These are phyloP conservation scores for Echites panduratus DNA, from an alignment of 257 asterid genomes.

Conservation along the genomic window DNA sequence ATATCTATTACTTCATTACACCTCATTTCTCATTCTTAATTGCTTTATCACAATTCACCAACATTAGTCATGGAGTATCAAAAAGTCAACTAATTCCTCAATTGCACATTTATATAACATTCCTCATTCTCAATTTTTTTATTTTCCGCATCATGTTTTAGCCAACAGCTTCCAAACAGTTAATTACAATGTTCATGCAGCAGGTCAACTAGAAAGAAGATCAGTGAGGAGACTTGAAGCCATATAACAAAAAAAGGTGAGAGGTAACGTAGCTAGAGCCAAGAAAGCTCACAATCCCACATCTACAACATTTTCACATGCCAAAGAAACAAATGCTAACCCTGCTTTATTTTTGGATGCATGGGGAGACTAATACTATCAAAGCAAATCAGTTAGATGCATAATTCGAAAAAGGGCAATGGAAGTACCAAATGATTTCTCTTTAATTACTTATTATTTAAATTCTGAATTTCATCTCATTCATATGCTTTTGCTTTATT, in stretches of 20 bases:
- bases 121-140: background rate
- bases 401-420: background rate
- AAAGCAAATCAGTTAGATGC: background rate
- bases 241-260: background rate
- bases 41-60: background rate
- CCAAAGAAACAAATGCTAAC: background rate
- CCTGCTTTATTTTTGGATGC: background rate
- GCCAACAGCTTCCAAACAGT: background rate
- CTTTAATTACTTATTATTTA: background rate
- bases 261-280: background rate
- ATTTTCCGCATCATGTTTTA: background rate
- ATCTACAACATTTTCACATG: background rate
- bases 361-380: background rate
- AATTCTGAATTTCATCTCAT: background rate
- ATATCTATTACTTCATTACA: no score
- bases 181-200: background rate
- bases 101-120: no score
- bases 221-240: background rate
- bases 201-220: background rate
- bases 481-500: background rate
- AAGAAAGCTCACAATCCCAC: background rate
- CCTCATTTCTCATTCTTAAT: background rate
- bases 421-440: no score
- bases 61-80: background rate
- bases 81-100: background rate